Evolutionary conservation across 768 basidiomycete genomes (phyloP).

Genomic region (Calocybe gangraenosa): DNA sequence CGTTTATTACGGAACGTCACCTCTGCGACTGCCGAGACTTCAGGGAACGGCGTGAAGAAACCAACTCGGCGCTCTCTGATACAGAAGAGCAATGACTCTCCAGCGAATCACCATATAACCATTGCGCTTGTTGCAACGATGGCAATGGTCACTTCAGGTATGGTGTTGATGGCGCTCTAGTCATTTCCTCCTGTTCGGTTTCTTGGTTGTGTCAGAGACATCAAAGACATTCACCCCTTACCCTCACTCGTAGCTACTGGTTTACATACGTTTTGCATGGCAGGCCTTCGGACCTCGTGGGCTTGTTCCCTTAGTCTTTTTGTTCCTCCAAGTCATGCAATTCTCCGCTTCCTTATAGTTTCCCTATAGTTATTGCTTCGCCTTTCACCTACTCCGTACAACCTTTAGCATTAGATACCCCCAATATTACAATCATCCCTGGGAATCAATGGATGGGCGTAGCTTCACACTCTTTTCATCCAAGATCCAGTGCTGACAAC

Average conservation of each 20-base stretch:
- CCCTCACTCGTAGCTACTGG: conserved; percentile 15
- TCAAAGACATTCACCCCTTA: conserved; percentile 8
- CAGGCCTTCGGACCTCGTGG: conserved; percentile 15
- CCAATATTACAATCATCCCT: conserved; percentile 6
- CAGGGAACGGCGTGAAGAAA: conserved; percentile 20
- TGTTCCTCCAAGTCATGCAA: too few relatives aligned
- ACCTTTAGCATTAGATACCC: conserved; percentile 20
- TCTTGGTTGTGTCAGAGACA: conserved; percentile 6
- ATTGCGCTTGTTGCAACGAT: conserved; percentile 23
- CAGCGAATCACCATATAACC: conserved; percentile 18
- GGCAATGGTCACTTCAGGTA: conserved; percentile 24
- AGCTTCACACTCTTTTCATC: conserved; percentile 11
- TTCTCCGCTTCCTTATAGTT: too few relatives aligned
- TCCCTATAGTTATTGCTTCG: conserved; percentile 6
- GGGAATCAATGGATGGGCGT: background rate
- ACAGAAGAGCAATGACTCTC: conserved; percentile 21
- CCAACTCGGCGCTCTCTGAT: conserved; percentile 14
- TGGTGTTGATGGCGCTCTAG: conserved; percentile 29
- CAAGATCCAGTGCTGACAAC: background rate
- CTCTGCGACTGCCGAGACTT: conserved; percentile 13
- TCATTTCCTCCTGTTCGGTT: conserved; percentile 8
- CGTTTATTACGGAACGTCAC: conserved; percentile 52
- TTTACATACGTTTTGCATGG: conserved; percentile 13
- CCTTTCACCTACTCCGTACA: conserved; percentile 4
- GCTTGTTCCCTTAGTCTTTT: conserved; percentile 10